Evolutionary conservation across 805 yeast species (phyloP), one percentile per base, ranked within the genome.

Genomic region (Suhomyces emberorum): DNA sequence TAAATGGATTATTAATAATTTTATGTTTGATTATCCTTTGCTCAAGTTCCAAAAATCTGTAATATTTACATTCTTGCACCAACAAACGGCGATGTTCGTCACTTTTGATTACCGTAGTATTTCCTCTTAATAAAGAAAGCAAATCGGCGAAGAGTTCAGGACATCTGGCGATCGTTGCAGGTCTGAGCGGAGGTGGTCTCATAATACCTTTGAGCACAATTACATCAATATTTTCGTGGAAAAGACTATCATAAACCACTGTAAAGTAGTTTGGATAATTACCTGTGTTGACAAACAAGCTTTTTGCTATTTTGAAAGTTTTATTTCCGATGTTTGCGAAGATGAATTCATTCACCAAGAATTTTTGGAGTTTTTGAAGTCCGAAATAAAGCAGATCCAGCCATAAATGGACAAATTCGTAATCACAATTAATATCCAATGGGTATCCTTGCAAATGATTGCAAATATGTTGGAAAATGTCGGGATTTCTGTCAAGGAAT

Each of bases 401-500:
- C 55, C 76, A 76, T 11, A 87, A 48, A 47, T 79, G 74, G 12
- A 80, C 72, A 51, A 70, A 84, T 35, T 79, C 80, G 26, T 67
- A 72, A 30, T 79, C 91, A 43, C 74, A 65, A 3, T 65, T 61
- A n/a, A 87, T 69, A 17, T 71, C 66, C 16, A 88, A 62, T 43
- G 76, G 71, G 51, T 89, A 88, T 0, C 97, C 96, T 56, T 84
- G 95, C 25, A 88, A 61, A 63, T 89, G 96, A 41, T 65, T 53
- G 47, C 76, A 76, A 14, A 88, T 83, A 43, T 69, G 65, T 37
- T 77, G 75, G 55, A 88, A 88, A 0, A 85, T 74, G 1, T 57
- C 64, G 0, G 95, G 83, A 7, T 82, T 80, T 24, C 96, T 65
- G 56, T 88, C 96, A 37, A 88, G 77, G 48, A 77, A 78, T 7